Percentiles rank a stretch among this genome's conserved stretches.
Evolutionary conservation across 2,329 filamentous ascomycete genomes (phyloP).

Genomic region (Fusarium avenaceum): DNA sequence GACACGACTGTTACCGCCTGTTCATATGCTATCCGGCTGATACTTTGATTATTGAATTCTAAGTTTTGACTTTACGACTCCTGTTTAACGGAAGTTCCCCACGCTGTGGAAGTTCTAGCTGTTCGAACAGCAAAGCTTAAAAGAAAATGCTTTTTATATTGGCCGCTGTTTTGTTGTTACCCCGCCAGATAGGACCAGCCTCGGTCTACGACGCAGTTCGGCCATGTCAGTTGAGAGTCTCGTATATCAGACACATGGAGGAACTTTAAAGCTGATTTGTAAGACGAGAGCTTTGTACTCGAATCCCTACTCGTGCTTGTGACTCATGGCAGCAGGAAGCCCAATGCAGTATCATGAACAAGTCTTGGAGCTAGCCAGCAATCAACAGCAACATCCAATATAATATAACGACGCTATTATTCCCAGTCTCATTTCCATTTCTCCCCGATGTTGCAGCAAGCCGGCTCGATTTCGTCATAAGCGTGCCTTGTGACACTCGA

Average conservation of each 20-base stretch:
- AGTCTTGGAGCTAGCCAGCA: constrained; percentile 15
- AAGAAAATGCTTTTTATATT: background rate
- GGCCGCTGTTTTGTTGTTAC: constrained; percentile 8
- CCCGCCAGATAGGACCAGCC: background rate
- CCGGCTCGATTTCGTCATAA: constrained; percentile 16
- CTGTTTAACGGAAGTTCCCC: background rate
- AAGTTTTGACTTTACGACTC: constrained; percentile 21
- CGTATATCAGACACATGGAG: constrained; percentile 1
- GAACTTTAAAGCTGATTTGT: background rate
- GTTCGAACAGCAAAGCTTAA: constrained; percentile 3
- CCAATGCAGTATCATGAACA: constrained; percentile 30
- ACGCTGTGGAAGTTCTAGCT: constrained; percentile 1
- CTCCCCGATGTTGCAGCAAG: constrained; percentile 27
- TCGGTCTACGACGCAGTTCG: background rate
- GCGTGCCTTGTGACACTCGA: constrained; percentile 17
- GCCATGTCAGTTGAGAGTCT: background rate
- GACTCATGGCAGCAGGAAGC: constrained; percentile 27
- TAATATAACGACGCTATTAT: constrained; percentile 23
- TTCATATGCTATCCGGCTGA: constrained; percentile 4
- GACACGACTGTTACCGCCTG: constrained; percentile 11
- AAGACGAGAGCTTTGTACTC: background rate
- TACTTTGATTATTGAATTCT: background rate
- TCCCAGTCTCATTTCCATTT: constrained; percentile 41
- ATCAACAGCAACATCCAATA: constrained; percentile 7
- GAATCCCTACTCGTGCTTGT: background rate